Conservation (phyloP, 192 early-diverging fungal genomes). For the Podila epigama region DNA sequence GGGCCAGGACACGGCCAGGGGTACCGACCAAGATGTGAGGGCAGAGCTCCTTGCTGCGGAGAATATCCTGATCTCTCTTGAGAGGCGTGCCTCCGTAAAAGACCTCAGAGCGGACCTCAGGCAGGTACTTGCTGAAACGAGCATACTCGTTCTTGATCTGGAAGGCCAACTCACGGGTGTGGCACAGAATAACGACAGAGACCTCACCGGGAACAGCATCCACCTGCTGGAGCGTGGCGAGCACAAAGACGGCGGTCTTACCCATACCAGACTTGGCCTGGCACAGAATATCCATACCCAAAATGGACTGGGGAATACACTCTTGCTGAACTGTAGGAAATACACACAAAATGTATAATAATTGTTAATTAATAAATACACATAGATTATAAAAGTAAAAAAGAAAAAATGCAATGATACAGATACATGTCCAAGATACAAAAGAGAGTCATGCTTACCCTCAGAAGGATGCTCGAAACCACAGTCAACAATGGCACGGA, state of each 20-base stretch:
- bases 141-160: constrained; percentile 98
- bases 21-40: constrained; percentile 98
- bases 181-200: constrained; percentile 93
- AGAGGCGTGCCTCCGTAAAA: constrained; percentile 91
- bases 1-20: constrained; percentile 89
- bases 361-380: not conserved
- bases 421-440: too few relatives aligned
- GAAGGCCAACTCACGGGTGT: constrained; percentile 97
- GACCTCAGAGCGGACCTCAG: constrained; percentile 91
- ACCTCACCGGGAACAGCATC: constrained; percentile 82
- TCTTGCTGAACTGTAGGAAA: constrained; percentile 89
- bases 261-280: constrained; percentile 99
- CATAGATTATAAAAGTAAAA: not conserved
- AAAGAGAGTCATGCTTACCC: constrained; percentile 53
- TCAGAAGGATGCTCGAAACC: constrained; percentile 99
- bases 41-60: constrained; percentile 84
- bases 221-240: constrained; percentile 94
- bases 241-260: constrained; percentile 98
- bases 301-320: constrained; percentile 96
- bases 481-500: constrained; percentile 95
- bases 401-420: too few relatives aligned
- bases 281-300: constrained; percentile 96
- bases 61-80: constrained; percentile 80
- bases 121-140: constrained; percentile 96
- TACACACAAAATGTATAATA: not conserved